Evolutionary conservation across 306 rosid species (phyloP), one percentile per base, ranked within the genome.

Genomic region (Oxytropis ochrocephala): DNA sequence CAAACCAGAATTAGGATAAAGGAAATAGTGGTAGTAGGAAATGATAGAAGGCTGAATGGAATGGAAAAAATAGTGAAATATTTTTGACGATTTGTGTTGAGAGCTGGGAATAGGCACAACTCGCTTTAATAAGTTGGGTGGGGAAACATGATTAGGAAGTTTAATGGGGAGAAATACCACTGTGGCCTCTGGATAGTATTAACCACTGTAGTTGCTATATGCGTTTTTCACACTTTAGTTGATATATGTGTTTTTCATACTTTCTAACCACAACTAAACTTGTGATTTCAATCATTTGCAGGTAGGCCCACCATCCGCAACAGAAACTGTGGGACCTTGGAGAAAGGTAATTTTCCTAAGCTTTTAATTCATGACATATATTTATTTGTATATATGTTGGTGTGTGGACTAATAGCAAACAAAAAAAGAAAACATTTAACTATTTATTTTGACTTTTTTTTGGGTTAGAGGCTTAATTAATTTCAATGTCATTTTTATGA

Each of bases 281-380:
- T 49, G 55, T 14, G 51, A 69, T 70, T 64, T 68, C 36, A 8
- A 58, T 48, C 71, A 52, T 75, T 78, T 72, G 59, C 72, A 91
- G 97, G 84, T 95, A 39, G 95, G 85, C 53, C 81, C 91, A 60
- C 97, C 95, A 44, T 89, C 95, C 38, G 24, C 71, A 78, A 82
- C 82, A 35, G 88, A 97, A 47, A 81, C 96, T 1, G 86, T 91
- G 66, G 99, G 99, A 83, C 97, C 99, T 70, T 95, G 99, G 99
- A 83, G 99, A 79, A 95, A 91, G 97, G 99, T 91, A 84, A 77
- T 46, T 39, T 69, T 39, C 43, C 55, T 35, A 16, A 48, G 18
- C 67, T 57, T 69, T 73, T 67, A 42, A 65, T 74, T 70, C 58
- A 4, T 11, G 59, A 38, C 65, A 47, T 38, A 14, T 42, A 27